Conservation (phyloP, 345 rosid genomes). For the Triadica sebifera region DNA sequence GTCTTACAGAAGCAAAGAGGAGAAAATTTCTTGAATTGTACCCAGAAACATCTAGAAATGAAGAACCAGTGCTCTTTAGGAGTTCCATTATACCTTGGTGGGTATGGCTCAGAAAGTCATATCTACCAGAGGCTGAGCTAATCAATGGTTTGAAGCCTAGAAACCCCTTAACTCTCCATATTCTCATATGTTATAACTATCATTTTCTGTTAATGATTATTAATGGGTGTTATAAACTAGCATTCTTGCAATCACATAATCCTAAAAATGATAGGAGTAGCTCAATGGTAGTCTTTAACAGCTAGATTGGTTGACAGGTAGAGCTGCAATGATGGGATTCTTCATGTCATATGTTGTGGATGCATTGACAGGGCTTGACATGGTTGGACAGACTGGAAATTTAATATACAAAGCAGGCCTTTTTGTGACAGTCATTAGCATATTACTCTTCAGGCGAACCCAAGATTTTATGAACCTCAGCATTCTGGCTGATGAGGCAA, state of each 20-base stretch:
- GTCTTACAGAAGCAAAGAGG: conserved; percentile 53
- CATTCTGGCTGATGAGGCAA: conserved; percentile 45
- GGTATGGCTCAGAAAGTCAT: conserved; percentile 50
- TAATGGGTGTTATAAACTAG: too few species aligned
- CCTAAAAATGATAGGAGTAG: too few species aligned
- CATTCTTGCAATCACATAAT: too few species aligned
- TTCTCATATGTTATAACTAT: neutral
- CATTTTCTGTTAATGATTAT: too few species aligned
- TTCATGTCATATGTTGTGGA: conserved; percentile 46
- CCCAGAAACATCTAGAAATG: conserved; percentile 44
- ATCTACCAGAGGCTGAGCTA: conserved; percentile 55
- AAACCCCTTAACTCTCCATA: neutral
- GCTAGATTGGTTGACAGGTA: conserved; percentile 22
- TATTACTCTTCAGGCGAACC: conserved; percentile 29
- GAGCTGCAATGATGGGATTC: conserved; percentile 64
- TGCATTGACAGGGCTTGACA: conserved; percentile 41
- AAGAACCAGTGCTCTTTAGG: conserved; percentile 51
- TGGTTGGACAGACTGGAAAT: conserved; percentile 21
- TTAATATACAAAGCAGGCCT: conserved; percentile 46
- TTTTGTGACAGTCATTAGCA: conserved; percentile 32
- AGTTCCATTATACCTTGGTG: conserved; percentile 62
- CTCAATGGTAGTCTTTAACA: neutral
- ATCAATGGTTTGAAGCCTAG: conserved; percentile 31
- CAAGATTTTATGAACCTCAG: conserved; percentile 33
- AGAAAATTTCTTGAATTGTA: conserved; percentile 45